phyloP scores from a whole-genome alignment of 345 rosid species.

The Dovyalis caffra region DNA sequence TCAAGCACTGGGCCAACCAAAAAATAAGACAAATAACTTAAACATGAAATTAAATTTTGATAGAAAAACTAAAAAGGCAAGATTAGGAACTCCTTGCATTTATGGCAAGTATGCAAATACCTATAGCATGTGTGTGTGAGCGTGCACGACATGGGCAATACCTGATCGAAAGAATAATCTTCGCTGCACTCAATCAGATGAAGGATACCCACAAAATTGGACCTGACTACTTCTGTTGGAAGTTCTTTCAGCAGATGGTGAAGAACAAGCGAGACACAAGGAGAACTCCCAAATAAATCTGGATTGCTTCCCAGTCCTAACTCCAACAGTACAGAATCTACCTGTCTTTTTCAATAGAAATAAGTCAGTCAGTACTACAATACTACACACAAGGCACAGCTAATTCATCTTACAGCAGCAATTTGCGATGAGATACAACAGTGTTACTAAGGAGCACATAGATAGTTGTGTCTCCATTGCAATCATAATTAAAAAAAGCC shows the following conservation, averaged over 20 bases:
- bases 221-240: constrained; percentile 58
- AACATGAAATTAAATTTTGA: background rate
- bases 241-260: constrained; percentile 79
- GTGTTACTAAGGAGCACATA: constrained; percentile 4
- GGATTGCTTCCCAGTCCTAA: constrained; percentile 63
- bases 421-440: constrained; percentile 5
- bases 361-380: constrained; percentile 16
- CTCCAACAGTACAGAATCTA: constrained; percentile 47
- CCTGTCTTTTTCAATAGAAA: constrained; percentile 44
- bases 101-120: background rate
- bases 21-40: constrained; percentile 6
- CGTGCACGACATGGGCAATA: constrained; percentile 20
- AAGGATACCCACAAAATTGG: constrained; percentile 61
- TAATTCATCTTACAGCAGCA: background rate
- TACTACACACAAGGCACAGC: constrained; percentile 11
- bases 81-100: background rate
- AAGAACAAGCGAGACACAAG: constrained; percentile 67
- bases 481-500: background rate
- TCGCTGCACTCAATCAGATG: constrained; percentile 62
- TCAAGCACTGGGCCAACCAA: constrained; percentile 51
- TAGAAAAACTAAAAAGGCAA: constrained; percentile 11
- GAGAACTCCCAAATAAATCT: constrained; percentile 36
- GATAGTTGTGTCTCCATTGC: background rate
- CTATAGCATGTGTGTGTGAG: background rate
- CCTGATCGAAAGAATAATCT: constrained; percentile 76